Percentiles rank a stretch among this genome's conserved stretches.
phyloP scores from a whole-genome alignment of 371 early-diverging fungal species.

The Rhizopus stolonifer region DNA sequence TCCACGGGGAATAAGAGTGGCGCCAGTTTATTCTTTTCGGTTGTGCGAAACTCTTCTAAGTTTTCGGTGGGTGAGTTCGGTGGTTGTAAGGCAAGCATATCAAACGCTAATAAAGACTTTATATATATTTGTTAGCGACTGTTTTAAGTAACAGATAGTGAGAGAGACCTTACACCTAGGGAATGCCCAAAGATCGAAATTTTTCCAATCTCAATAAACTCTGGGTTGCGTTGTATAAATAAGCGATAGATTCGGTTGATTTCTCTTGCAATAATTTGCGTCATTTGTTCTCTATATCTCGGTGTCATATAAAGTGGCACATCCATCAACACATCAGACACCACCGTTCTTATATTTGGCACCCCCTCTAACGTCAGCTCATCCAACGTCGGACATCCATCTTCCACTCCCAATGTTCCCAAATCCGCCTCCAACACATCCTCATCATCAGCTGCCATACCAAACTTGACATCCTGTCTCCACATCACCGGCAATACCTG shows the following conservation, averaged over 20 bases:
- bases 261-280: constrained; percentile 69
- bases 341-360: constrained; percentile 76
- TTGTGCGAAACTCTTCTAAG: constrained; percentile 11
- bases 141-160: no score
- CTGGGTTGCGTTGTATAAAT: constrained; percentile 70
- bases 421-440: constrained; percentile 51
- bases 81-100: constrained; percentile 71
- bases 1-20: constrained; percentile 49
- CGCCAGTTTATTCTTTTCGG: constrained; percentile 8
- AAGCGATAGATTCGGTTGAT: constrained; percentile 70
- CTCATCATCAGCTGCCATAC: constrained; percentile 54
- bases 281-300: constrained; percentile 77
- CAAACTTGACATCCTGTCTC: constrained; percentile 78
- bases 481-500: constrained; percentile 84
- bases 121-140: no score
- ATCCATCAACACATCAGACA: constrained; percentile 81
- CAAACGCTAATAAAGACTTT: constrained; percentile 69
- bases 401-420: constrained; percentile 55
- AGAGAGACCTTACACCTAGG: constrained; percentile 54
- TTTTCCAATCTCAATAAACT: constrained; percentile 69
- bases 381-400: constrained; percentile 66
- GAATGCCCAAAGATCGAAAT: constrained; percentile 82
- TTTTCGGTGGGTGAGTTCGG: constrained; percentile 24
- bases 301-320: constrained; percentile 85
- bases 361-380: constrained; percentile 81